Base-by-base conservation (phyloP, 1,139 yeast genomes). In the Sugiyamaella sp. region DNA sequence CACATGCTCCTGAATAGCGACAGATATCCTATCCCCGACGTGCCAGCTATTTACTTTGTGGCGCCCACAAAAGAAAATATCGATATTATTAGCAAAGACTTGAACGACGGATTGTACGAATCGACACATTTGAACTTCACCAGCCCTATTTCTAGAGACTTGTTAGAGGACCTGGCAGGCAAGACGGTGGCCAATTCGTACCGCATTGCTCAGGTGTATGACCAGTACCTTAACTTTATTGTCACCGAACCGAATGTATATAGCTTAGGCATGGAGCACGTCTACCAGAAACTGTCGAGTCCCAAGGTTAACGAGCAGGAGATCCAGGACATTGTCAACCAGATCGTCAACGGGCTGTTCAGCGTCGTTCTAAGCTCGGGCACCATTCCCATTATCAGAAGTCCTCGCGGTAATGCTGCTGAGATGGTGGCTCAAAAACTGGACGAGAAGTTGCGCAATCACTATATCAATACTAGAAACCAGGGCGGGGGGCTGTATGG, bases 391-490 rank as follows among this genome's bases (percentile, higher is more conserved):
- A 84, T 93, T 51, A 89, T 93, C 58, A 80, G 99, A 63, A 86
- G 97, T 49, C 91, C 95, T 45, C 79, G 86, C 51, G 95, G 95
- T 51, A 97, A 97, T 1, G 96, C 99, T 0, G 97, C 98, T 0
- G 98, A 93, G 68, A 80, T 90, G 67, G 87, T 93, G 25, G 96
- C 98, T 1, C 86, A 86, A 60, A 89, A 86, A 66, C 77, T 93
- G 59, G 97, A 95, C 64, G 80, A 82, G 63, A 85, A 83, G 65
- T 75, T 93, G 55, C 79, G 98, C 55, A 97, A 93, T 66, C 86
- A 89, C 67, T 85, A 89, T 46, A 79, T 86, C 55, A 90, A 89
- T 66, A 77, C 91, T 82, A 59, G 66, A 54, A 54, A 55, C 61
- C 61, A 54, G 55, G 57, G 51, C 4, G 44, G 44, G 3, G 46